Percentiles rank a stretch among this genome's conserved stretches.
These are phyloP conservation scores for Exophiala bonariae DNA, from an alignment of 2,329 filamentous ascomycete species.

Conservation along the genomic window DNA sequence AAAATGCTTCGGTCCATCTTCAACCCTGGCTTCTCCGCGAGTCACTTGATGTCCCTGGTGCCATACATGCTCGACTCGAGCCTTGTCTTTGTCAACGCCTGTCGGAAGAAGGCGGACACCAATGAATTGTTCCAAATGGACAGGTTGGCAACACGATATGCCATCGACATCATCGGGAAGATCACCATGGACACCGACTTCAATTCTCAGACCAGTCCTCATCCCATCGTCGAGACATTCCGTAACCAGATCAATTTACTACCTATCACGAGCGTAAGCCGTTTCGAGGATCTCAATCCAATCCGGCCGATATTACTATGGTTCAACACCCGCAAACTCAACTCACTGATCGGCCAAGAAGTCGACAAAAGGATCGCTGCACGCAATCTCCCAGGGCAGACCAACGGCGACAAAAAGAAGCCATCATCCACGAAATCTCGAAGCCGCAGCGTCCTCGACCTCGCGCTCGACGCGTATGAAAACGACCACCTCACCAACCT, in stretches of 20 bases:
- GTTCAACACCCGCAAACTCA: constrained; percentile 24
- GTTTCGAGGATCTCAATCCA: constrained; percentile 14
- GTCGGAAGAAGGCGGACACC: constrained; percentile 23
- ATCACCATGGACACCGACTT: constrained; percentile 28
- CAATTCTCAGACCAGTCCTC: constrained; percentile 25
- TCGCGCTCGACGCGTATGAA: constrained; percentile 26
- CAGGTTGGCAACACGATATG: constrained; percentile 29
- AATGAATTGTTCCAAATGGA: constrained; percentile 31
- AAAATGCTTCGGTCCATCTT: constrained; percentile 33
- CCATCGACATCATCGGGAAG: constrained; percentile 36
- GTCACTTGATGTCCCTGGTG: constrained; percentile 31
- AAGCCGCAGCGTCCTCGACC: constrained; percentile 23
- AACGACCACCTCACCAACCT: constrained; percentile 9
- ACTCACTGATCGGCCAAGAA: constrained; percentile 18
- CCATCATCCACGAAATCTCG: constrained; percentile 9
- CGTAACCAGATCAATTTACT: constrained; percentile 26
- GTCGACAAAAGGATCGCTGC: constrained; percentile 18
- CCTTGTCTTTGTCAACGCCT: constrained; percentile 26
- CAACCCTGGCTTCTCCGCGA: constrained; percentile 34
- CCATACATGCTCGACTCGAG: constrained; percentile 32
- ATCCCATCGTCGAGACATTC: constrained; percentile 28
- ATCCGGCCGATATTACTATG: constrained; percentile 15
- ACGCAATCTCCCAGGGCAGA: constrained; percentile 2
- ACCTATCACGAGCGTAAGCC: constrained; percentile 12
- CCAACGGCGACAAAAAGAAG: constrained; percentile 5